These are phyloP conservation scores for Alternaria gaisen DNA, from an alignment of 2,329 filamentous ascomycete genomes.

Conservation along the genomic window DNA sequence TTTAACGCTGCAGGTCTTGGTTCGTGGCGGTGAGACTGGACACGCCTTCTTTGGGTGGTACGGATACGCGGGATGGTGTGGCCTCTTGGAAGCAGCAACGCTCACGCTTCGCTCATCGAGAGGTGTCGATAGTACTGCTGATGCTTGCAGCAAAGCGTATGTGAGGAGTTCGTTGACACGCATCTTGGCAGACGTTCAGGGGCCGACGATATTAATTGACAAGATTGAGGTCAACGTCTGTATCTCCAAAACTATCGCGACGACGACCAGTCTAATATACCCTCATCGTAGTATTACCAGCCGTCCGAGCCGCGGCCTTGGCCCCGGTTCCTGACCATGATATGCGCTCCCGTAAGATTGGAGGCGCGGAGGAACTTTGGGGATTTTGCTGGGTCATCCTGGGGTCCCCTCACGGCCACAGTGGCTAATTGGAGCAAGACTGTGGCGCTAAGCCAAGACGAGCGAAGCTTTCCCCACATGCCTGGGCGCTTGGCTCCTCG, in stretches of 20 bases:
- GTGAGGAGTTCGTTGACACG: conserved; percentile 35
- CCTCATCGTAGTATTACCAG: conserved; percentile 13
- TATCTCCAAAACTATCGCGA: conserved; percentile 3
- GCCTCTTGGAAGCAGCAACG: conserved; percentile 37
- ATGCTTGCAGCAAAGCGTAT: conserved; percentile 39
- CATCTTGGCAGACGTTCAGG: conserved; percentile 27
- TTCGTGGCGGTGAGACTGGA: conserved; percentile 46
- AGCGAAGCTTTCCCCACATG: conserved; percentile 25
- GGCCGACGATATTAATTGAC: neutral
- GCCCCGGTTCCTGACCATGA: conserved; percentile 11
- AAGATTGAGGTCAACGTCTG: conserved; percentile 1
- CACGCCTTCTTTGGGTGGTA: conserved; percentile 48
- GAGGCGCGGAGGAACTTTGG: conserved; percentile 27
- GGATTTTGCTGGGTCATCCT: conserved; percentile 23
- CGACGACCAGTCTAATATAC: conserved; percentile 28
- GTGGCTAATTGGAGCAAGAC: conserved; percentile 21
- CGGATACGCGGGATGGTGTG: conserved; percentile 46
- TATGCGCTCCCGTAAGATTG: conserved; percentile 1
- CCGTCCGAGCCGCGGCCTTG: conserved; percentile 15
- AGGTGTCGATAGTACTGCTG: conserved; percentile 29
- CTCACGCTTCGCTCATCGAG: conserved; percentile 22
- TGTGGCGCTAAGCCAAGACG: conserved; percentile 24
- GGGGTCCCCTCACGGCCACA: conserved; percentile 21
- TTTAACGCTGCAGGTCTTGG: conserved; percentile 51
- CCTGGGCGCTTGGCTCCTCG: conserved; percentile 16